phyloP scores from a whole-genome alignment of 306 rosid genomes.

The Pachyrhizus erosus region DNA sequence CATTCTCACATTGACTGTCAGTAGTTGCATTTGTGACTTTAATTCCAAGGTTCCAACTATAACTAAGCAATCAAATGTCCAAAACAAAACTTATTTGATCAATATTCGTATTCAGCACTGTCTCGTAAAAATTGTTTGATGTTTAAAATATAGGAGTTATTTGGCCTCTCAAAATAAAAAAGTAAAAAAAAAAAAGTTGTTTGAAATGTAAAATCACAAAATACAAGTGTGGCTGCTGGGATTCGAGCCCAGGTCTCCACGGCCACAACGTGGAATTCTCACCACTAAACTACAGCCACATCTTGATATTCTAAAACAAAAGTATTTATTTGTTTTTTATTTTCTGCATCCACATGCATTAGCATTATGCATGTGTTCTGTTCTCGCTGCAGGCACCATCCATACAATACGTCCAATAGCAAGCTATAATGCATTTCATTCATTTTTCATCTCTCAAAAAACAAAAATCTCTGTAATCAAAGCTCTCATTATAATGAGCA shows the following conservation, averaged over 20 bases:
- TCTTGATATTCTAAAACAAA: too few relatives aligned
- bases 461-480: too few relatives aligned
- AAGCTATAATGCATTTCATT: too few relatives aligned
- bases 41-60: neutral
- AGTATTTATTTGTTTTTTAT: too few relatives aligned
- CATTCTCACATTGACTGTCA: neutral
- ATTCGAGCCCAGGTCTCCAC: constrained; percentile 27
- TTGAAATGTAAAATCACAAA: neutral
- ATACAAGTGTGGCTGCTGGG: neutral
- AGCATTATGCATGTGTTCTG: too few relatives aligned
- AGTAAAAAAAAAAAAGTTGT: neutral
- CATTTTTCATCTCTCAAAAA: too few relatives aligned
- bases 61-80: neutral
- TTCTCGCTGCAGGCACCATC: too few relatives aligned
- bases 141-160: too few relatives aligned
- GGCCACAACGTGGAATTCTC: constrained; percentile 22
- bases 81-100: neutral
- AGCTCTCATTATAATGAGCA: too few relatives aligned
- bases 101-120: neutral
- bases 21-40: neutral
- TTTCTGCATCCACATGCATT: too few relatives aligned
- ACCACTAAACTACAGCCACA: constrained; percentile 15
- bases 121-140: too few relatives aligned
- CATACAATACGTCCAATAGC: too few relatives aligned
- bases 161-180: neutral